A percentile compares a stretch with the other conserved stretches of the same genome.
These are phyloP conservation scores for Calocera cornea DNA, from an alignment of 768 basidiomycete species.

Conservation along the genomic window DNA sequence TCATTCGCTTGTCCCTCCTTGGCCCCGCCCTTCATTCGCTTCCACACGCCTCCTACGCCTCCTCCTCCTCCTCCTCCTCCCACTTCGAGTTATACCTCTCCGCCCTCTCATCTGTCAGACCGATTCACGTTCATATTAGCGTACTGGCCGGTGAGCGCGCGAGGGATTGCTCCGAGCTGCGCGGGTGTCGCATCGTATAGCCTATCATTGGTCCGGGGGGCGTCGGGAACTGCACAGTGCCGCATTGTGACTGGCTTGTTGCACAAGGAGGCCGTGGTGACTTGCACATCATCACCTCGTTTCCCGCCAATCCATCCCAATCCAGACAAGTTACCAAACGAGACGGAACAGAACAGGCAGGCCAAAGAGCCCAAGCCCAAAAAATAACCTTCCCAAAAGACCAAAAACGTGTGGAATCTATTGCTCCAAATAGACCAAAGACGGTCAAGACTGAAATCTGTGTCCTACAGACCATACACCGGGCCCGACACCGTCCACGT, in stretches of 20 bases:
- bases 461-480: not conserved
- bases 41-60: not conserved
- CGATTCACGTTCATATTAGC: not conserved
- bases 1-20: not conserved
- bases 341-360: not conserved
- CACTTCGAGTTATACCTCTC: not conserved
- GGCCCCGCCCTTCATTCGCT: not conserved
- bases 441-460: not conserved
- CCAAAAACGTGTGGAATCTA: conserved; percentile 5
- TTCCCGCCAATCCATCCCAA: not conserved
- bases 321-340: not conserved
- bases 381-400: not conserved
- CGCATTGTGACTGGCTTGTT: not conserved
- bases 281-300: not conserved
- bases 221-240: not conserved
- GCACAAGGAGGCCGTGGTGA: not conserved
- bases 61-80: not conserved
- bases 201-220: not conserved
- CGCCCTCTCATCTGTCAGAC: not conserved
- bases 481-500: not conserved
- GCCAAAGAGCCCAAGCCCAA: not conserved
- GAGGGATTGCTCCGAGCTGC: not conserved
- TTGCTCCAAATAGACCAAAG: not conserved
- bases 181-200: not conserved
- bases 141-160: not conserved